Conservation (phyloP, 108 stramenopile species). For the Asterionellopsis glacialis region DNA sequence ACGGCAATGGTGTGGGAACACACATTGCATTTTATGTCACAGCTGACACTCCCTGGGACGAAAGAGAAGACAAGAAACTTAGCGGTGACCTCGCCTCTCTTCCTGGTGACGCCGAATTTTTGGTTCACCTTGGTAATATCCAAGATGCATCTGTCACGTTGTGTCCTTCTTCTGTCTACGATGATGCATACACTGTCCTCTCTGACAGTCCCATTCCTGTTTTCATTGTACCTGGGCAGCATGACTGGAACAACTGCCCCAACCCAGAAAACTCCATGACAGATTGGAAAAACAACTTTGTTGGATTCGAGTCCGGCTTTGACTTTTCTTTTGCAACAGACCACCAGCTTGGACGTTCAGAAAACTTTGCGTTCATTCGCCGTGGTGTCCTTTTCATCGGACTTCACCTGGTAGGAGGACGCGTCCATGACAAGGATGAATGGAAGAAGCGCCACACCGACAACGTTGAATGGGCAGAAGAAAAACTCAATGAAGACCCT, state of each 20-base stretch:
- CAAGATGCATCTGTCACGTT: conserved; percentile 38
- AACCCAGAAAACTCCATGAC: conserved; percentile 25
- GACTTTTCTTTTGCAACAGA: background rate
- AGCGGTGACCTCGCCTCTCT: conserved; percentile 42
- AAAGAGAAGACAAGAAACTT: conserved; percentile 33
- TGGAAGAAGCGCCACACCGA: conserved; percentile 37
- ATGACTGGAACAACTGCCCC: conserved; percentile 74
- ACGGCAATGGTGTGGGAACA: conserved; percentile 4
- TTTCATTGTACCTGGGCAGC: conserved; percentile 63
- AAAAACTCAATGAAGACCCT: conserved; percentile 16
- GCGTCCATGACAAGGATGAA: conserved; percentile 28
- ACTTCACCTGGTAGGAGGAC: conserved; percentile 62
- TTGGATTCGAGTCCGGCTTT: background rate
- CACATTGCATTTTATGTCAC: conserved; percentile 54
- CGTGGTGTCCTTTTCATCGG: conserved; percentile 26
- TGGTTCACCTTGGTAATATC: conserved; percentile 75
- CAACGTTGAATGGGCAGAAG: conserved; percentile 64
- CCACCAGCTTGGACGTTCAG: conserved; percentile 7
- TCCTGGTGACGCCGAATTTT: conserved; percentile 59
- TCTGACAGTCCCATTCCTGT: conserved; percentile 49
- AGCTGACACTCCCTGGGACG: conserved; percentile 57
- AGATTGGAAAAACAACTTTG: conserved; percentile 52
- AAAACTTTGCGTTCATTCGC: conserved; percentile 24
- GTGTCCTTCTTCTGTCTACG: conserved; percentile 50
- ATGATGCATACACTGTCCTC: conserved; percentile 29